Percentiles rank a stretch among this genome's conserved stretches.
phyloP scores from a whole-genome alignment of 768 basidiomycete genomes.

The Trametes gibbosa region DNA sequence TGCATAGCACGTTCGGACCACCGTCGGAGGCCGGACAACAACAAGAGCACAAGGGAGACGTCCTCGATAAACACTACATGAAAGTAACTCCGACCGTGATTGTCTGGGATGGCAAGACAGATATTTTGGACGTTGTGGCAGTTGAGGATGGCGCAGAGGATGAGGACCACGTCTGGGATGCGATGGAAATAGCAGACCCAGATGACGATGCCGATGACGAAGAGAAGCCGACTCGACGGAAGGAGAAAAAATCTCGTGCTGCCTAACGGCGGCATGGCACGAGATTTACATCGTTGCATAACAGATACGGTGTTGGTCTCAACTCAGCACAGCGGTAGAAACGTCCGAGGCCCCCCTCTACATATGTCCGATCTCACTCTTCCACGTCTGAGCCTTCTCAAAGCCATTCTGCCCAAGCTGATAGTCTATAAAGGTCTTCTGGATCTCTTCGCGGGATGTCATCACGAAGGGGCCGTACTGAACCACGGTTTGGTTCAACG shows the following conservation, averaged over 20 bases:
- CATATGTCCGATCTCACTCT: constrained; percentile 66
- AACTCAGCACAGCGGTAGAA: background rate
- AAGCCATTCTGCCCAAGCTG: constrained; percentile 82
- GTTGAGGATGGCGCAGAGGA: constrained; percentile 36
- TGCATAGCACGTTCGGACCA: constrained; percentile 61
- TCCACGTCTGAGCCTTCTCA: constrained; percentile 86
- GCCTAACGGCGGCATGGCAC: background rate
- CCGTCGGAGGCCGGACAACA: constrained; percentile 46
- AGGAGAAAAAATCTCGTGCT: constrained; percentile 18
- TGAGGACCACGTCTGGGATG: constrained; percentile 37
- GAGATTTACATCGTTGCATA: background rate
- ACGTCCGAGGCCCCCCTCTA: background rate
- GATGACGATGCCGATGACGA: constrained; percentile 26
- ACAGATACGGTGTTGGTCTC: background rate
- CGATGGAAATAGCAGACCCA: constrained; percentile 21
- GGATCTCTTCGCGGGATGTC: constrained; percentile 76
- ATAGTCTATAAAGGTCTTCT: constrained; percentile 80
- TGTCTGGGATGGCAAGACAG: constrained; percentile 52
- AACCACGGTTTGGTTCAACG: constrained; percentile 82
- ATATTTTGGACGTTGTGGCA: constrained; percentile 13
- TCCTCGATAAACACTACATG: constrained; percentile 63
- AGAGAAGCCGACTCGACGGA: constrained; percentile 26
- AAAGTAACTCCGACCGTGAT: constrained; percentile 61
- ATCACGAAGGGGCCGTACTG: constrained; percentile 91
- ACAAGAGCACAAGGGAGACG: constrained; percentile 55